Percentiles rank a stretch among this genome's conserved stretches.
Evolutionary conservation across 176 grass and related monocot genomes (phyloP).

Genomic region (Triticum turgidum): DNA sequence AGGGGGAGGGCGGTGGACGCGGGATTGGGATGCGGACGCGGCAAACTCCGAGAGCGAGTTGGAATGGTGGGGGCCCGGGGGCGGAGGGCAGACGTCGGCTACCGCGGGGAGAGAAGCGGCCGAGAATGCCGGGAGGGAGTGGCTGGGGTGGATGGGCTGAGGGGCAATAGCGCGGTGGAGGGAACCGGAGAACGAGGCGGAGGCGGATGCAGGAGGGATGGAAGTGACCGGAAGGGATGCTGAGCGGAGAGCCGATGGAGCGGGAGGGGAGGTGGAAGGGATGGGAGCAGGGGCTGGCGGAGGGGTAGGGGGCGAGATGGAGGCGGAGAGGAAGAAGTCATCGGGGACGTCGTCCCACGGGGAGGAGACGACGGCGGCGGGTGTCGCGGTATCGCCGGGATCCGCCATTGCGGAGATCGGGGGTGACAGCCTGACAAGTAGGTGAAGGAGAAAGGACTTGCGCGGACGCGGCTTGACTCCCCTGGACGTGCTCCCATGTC

Average conservation of each 20-base stretch:
- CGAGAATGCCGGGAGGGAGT: constrained; percentile 38
- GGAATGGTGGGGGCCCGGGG: constrained; percentile 50
- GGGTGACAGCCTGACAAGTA: background rate
- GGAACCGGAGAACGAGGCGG: constrained; percentile 18
- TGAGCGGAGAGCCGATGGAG: constrained; percentile 11
- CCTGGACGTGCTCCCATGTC: background rate
- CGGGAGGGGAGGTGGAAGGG: constrained; percentile 26
- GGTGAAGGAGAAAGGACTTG: background rate
- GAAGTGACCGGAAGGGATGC: constrained; percentile 40
- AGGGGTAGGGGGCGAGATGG: constrained; percentile 26
- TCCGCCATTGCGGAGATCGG: constrained; percentile 42
- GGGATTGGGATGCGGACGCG: background rate
- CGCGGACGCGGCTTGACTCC: background rate
- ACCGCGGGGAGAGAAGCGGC: background rate
- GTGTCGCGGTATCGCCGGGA: constrained; percentile 28
- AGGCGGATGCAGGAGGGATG: background rate
- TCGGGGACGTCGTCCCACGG: constrained; percentile 51
- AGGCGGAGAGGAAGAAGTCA: constrained; percentile 43
- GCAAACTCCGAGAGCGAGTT: constrained; percentile 63
- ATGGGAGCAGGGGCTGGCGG: constrained; percentile 19
- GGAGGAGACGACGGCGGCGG: constrained; percentile 15
- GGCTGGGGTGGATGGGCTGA: constrained; percentile 18
- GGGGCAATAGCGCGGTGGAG: background rate
- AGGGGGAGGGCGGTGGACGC: constrained; percentile 33
- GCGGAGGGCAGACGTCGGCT: constrained; percentile 45